phyloP scores from a whole-genome alignment of 805 yeast species.

The Candida glaebosa region DNA sequence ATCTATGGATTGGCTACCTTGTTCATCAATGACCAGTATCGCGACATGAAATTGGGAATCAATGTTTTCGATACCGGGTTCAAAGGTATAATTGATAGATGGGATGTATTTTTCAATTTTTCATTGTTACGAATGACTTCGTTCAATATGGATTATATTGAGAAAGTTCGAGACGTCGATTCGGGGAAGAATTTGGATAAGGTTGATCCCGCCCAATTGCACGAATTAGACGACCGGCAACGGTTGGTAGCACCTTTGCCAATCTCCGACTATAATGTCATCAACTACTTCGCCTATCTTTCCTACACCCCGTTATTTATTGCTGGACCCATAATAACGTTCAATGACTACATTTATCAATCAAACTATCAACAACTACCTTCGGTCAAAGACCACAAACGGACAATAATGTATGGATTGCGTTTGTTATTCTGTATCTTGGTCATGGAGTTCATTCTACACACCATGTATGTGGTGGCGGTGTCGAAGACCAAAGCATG shows the following conservation, averaged over 20 bases:
- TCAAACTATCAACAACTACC: conserved; percentile 50
- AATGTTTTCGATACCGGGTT: conserved; percentile 56
- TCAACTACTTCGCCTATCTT: conserved; percentile 71
- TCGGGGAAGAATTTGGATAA: conserved; percentile 10
- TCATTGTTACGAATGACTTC: conserved; percentile 81
- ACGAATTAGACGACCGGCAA: conserved; percentile 51
- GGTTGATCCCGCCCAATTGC: conserved; percentile 10
- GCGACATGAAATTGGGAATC: conserved; percentile 55
- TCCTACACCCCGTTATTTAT: conserved; percentile 85
- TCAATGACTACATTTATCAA: conserved; percentile 86
- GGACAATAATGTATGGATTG: conserved; percentile 58
- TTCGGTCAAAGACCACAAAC: conserved; percentile 49
- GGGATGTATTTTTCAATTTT: conserved; percentile 97
- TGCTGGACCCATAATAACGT: conserved; percentile 93
- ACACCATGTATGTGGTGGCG: conserved; percentile 89
- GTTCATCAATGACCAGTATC: conserved; percentile 69
- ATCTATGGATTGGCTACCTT: conserved; percentile 72
- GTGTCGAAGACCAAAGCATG: conserved; percentile 87
- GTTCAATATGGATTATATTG: conserved; percentile 72
- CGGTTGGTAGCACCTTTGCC: conserved; percentile 65
- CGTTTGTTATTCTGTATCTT: conserved; percentile 71
- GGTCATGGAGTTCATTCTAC: conserved; percentile 86
- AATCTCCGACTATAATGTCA: conserved; percentile 53
- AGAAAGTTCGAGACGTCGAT: conserved; percentile 23
- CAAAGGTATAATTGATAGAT: conserved; percentile 76